Evolutionary conservation across 2,329 filamentous ascomycete species (phyloP), one percentile per base, ranked within the genome.

Genomic region (Escovopsis sp.): DNA sequence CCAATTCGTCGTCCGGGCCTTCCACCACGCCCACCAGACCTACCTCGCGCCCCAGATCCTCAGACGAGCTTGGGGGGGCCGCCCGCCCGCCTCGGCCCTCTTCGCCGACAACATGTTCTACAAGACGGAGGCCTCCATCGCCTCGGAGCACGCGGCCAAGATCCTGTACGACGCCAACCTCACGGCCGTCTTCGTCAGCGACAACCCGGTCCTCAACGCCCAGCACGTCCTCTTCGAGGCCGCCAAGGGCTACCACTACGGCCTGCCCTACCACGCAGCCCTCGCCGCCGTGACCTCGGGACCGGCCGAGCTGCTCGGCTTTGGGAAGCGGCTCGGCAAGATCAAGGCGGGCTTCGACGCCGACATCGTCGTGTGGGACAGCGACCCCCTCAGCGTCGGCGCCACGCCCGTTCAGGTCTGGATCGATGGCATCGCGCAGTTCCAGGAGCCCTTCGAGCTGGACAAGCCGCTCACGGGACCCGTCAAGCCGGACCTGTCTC

Each of bases 21-120:
- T 82, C 46, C 77, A 82, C 48, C 77, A 82, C 45, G 77, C 77
- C 3, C 72, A 80, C 39, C 68, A 77, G 45, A 76, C 76, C 0
- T 80, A 64, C 43, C 55, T 80, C 1, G 67, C 80, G 0, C 76
- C 77, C 1, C 19, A 65, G 62, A 67, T 74, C 18, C 57, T 75
- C 3, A 72, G 71, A 46, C 62, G 69, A 33, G 65, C 66, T 1
- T 74, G 63, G 55, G 70, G 70, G 12, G 63, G 61, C 11, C 60
- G 61, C 0, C 52, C 67, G 13, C 70, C 67, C n/a, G 68, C 65
- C 4, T 68, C 63, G 13, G 76, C 70, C n/a, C 57, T 79, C 4
- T 82, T 82, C 45, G 76, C 77, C 9, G 76, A 81, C 47, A 79
- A 76, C 49, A 79, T 79, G 71, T 78, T 70, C 51, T 82, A 80